Base-by-base conservation (phyloP, 805 yeast genomes). In the Tetrapisispora namnaoensis region DNA sequence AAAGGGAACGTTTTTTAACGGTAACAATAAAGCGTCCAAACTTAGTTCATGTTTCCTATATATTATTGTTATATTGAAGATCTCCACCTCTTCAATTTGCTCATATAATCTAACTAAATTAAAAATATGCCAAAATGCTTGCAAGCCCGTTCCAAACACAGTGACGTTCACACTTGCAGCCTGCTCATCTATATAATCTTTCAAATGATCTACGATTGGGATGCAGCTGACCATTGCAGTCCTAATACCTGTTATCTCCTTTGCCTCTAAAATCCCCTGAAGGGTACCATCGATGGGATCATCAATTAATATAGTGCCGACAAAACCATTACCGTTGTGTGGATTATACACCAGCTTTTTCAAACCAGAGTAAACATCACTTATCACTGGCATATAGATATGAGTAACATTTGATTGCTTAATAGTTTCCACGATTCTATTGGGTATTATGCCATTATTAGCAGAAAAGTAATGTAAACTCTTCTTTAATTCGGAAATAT, bases 351-450 rank as follows among this genome's bases (percentile, higher is more conserved):
- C 76, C 20, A 82, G 61, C 0, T 81, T 75, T 63, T 82, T 82
- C 55, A 82, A 67, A 10, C 87, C 87, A 14, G 76, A 80, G 28
- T 63, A 59, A n/a, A 44, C 56, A 4, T 74, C 70, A 16, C 79
- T 78, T 4, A 76, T 70, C n/a, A 83, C 76, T 3, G 85, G 83
- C 87, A 82, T 82, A 61, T 78, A 79, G 30, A 82, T 56, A 59
- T 81, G 85, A 52, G 68, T 63, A 20, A 44, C 44, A 28, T 47
- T 35, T 11, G 21, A 16, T 17, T 4, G 22, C 42, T 71, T 60
- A 54, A 76, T 61, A 28, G 58, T 55, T 41, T 71, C 59, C 7
- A 77, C 80, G 5, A 73, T 76, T 55, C 86, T 65, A 37, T 74
- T 78, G 2, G 86, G 86, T 18, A 78, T 73, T 20, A 73, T 59